Evolutionary conservation across 371 early-diverging fungal genomes (phyloP).

Genomic region (Chytridium lagenaria): DNA sequence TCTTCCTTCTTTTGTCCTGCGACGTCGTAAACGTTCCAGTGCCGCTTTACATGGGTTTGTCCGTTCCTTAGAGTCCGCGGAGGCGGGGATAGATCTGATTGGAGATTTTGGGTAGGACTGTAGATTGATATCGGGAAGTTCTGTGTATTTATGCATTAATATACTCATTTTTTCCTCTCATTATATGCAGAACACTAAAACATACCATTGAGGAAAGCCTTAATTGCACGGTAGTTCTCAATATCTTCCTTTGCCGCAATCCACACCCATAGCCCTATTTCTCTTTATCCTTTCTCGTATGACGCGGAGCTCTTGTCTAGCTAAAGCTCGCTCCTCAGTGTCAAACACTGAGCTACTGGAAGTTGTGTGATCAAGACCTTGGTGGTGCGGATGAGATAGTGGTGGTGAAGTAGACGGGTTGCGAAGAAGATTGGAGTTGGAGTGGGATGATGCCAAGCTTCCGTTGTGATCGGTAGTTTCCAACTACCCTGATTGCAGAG

Average conservation of each 20-base stretch:
- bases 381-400: not conserved
- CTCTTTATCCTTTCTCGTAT: conserved; percentile 12
- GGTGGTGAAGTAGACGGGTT: not conserved
- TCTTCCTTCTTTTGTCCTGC: conserved; percentile 27
- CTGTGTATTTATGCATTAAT: too few relatives aligned
- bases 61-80: not conserved
- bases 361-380: not conserved
- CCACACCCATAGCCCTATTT: not conserved
- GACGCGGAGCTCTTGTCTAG: conserved; percentile 11
- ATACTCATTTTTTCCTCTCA: too few relatives aligned
- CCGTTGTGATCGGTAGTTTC: too few relatives aligned
- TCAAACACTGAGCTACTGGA: not conserved
- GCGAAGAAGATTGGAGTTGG: not conserved
- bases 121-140: not conserved
- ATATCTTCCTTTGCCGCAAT: conserved; percentile 5
- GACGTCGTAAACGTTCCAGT: conserved; percentile 22
- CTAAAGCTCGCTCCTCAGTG: not conserved
- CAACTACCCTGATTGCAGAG: too few relatives aligned
- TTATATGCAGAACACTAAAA: too few relatives aligned
- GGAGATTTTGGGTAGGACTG: not conserved
- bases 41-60: conserved; percentile 22
- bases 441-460: not conserved
- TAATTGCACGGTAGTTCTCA: conserved; percentile 6
- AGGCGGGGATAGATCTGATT: not conserved
- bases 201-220: conserved; percentile 12